Evolutionary conservation across 768 basidiomycete genomes (phyloP).

Genomic region (Boletales sp.): DNA sequence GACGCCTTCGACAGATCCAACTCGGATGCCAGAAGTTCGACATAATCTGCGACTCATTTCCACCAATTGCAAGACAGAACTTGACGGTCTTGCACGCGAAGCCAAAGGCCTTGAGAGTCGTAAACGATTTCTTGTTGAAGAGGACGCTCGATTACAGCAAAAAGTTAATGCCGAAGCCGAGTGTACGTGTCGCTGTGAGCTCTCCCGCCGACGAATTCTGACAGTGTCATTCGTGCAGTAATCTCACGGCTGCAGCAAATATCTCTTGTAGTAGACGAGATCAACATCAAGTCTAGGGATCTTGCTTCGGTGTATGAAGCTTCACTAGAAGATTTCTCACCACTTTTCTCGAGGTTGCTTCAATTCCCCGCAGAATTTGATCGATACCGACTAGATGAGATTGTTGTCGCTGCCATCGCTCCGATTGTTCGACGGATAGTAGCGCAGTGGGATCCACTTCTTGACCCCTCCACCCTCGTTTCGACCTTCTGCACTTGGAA

Average conservation of each 20-base stretch:
- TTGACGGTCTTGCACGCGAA: slow-evolving; percentile 88
- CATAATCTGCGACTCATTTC: slow-evolving; percentile 90
- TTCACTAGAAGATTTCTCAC: slow-evolving; percentile 70
- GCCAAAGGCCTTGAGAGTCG: slow-evolving; percentile 80
- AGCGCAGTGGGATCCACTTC: slow-evolving; percentile 78
- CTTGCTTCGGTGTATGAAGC: slow-evolving; percentile 63
- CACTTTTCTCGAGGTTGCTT: slow-evolving; percentile 68
- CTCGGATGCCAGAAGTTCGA: slow-evolving; percentile 92
- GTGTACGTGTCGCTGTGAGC: slow-evolving; percentile 41
- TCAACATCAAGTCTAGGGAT: slow-evolving; percentile 62
- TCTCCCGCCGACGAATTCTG: slow-evolving; percentile 1
- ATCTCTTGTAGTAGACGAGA: slow-evolving; percentile 69
- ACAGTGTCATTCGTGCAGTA: slow-evolving; percentile 41
- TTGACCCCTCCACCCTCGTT: slow-evolving; percentile 64
- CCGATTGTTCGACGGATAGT: slow-evolving; percentile 75
- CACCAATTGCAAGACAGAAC: slow-evolving; percentile 76
- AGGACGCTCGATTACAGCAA: slow-evolving; percentile 67
- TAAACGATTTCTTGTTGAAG: slow-evolving; percentile 65
- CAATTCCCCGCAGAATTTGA: slow-evolving; percentile 76
- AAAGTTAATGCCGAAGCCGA: slow-evolving; percentile 75
- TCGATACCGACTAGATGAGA: slow-evolving; percentile 78
- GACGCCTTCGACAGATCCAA: slow-evolving; percentile 84
- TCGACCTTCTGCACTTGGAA: slow-evolving; percentile 70
- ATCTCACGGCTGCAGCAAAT: slow-evolving; percentile 76
- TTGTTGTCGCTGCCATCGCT: slow-evolving; percentile 88